Evolutionary conservation across 2,329 filamentous ascomycete species (phyloP), one percentile per base, ranked within the genome.

Genomic region (Chalaropsis ovoidea): DNA sequence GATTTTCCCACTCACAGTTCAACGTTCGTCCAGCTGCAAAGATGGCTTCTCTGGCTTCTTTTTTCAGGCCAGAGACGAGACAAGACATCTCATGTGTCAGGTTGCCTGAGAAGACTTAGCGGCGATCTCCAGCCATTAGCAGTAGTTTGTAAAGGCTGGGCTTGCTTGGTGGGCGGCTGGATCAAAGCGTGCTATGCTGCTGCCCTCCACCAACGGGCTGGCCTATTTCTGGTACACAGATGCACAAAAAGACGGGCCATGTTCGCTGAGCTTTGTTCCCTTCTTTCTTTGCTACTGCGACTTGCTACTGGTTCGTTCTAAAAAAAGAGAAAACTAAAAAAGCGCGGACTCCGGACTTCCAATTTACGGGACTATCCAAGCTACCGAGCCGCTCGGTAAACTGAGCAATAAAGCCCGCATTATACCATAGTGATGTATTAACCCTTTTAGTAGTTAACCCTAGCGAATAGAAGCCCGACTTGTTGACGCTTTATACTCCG

Each of bases 261-360:
- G 54, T 39, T 35, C 27, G 31, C 24, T 58, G 54, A 58, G 54
- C 54, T 58, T 39, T 35, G 54, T 58, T 19, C 54, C 31, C 17
- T n/a, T 19, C 15, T 19, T 39, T 31, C 42, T 43, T 15, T n/a
- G 42, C 42, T 43, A n/a, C 27, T 35, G n/a, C n/a, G n/a, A n/a
- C n/a, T 43, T 15, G 11, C 42, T 58, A 17, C 54, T 17, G 1
- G 35, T 35, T 58, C 5, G 54, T 58, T 58, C 54, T 58, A 58
- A 58, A 58, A 58, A 58, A 58, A 58, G 54, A 58, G 54, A 39
- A 39, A 35, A 58, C 54, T 58, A 58, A 58, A 58, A 58, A 58
- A 58, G 54, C 54, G 54, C 54, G 27, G 54, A 58, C 27, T 39
- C 54, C 54, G 54, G 24, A 39, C 17, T 19, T 3, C 15, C 15